These are phyloP conservation scores for Paraglomus occultum DNA, from an alignment of 192 early-diverging fungal genomes.

Conservation along the genomic window DNA sequence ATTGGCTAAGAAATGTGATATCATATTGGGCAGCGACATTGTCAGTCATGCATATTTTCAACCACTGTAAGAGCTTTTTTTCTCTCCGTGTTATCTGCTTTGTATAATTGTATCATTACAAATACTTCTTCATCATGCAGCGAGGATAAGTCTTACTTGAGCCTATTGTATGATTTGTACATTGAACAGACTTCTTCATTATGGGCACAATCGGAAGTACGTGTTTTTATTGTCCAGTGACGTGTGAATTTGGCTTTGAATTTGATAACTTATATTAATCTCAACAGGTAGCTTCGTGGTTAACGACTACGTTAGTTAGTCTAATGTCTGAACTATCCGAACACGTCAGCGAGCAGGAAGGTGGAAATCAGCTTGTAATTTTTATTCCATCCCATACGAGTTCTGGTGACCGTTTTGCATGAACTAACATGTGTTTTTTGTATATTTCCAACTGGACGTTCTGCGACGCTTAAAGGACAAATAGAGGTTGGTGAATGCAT, in stretches of 20 bases:
- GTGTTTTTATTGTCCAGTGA: not conserved
- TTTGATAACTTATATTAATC: not conserved
- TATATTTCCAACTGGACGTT: not conserved
- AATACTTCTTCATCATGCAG: slow-evolving; percentile 7
- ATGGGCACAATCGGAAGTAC: slow-evolving; percentile 82
- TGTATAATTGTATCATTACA: no score
- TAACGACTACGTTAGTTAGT: slow-evolving; percentile 42
- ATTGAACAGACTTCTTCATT: slow-evolving; percentile 70
- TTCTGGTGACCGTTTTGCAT: not conserved
- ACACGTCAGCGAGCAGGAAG: slow-evolving; percentile 30
- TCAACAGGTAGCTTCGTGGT: not conserved
- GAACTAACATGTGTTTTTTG: not conserved
- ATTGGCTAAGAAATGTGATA: slow-evolving; percentile 64
- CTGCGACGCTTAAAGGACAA: not conserved
- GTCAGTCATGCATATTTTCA: slow-evolving; percentile 52
- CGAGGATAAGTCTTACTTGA: slow-evolving; percentile 43
- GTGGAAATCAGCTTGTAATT: slow-evolving; percentile 11
- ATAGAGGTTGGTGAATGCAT: slow-evolving; percentile 25
- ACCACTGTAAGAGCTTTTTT: slow-evolving; percentile 27
- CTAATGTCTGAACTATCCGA: slow-evolving; percentile 36
- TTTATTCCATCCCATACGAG: slow-evolving; percentile 10
- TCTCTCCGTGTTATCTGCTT: not conserved
- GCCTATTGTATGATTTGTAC: slow-evolving; percentile 68
- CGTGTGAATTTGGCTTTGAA: no score
- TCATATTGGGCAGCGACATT: slow-evolving; percentile 56